These are phyloP conservation scores for Moringa oleifera DNA, from an alignment of 345 rosid genomes.

Conservation along the genomic window DNA sequence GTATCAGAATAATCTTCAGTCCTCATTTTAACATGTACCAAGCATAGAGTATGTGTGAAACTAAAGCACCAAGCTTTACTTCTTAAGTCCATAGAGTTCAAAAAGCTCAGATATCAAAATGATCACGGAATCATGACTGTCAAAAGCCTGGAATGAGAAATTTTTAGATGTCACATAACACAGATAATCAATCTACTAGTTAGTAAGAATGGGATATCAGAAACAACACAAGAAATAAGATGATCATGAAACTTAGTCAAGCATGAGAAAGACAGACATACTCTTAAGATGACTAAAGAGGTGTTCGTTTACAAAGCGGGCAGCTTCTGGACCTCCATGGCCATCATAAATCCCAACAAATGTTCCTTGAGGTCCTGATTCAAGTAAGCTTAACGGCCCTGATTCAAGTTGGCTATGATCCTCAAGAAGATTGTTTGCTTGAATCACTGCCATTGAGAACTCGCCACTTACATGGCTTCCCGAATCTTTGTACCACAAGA, in stretches of 20 bases:
- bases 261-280: conserved; percentile 28
- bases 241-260: not conserved
- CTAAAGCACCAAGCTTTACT: not conserved
- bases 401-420: conserved; percentile 91
- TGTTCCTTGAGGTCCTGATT: conserved; percentile 82
- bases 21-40: not conserved
- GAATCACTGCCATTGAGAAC: conserved; percentile 94
- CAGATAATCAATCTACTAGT: not conserved
- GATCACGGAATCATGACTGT: not conserved
- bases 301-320: conserved; percentile 68
- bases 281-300: conserved; percentile 67
- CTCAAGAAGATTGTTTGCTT: conserved; percentile 76
- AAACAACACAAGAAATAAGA: not conserved
- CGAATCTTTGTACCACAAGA: conserved; percentile 83
- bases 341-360: conserved; percentile 99
- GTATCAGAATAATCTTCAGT: not conserved
- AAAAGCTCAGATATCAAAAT: not conserved
- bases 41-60: not conserved
- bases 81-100: not conserved
- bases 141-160: not conserved
- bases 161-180: not conserved
- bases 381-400: conserved; percentile 75
- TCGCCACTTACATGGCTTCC: conserved; percentile 70
- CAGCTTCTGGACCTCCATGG: conserved; percentile 98
- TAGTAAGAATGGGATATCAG: not conserved